Percentiles rank a stretch among this genome's conserved stretches.
Evolutionary conservation across 2,329 filamentous ascomycete genomes (phyloP).

Genomic region (Teratosphaeria pseudoeucalypti): DNA sequence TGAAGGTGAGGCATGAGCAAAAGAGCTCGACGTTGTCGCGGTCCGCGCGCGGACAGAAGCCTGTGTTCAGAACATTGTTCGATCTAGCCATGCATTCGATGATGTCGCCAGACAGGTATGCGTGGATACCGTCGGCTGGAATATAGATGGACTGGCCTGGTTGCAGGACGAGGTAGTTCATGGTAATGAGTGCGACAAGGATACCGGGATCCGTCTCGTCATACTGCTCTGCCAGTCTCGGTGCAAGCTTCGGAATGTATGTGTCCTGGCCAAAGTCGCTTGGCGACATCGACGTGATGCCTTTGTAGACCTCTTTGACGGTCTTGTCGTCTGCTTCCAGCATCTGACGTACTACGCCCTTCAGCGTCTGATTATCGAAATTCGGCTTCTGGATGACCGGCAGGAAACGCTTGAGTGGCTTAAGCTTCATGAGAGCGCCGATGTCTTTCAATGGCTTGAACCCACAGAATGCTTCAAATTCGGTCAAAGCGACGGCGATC

Average conservation of each 20-base stretch:
- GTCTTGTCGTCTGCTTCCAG: conserved; percentile 44
- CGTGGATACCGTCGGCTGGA: conserved; percentile 63
- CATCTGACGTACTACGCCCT: conserved; percentile 44
- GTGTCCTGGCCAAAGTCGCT: conserved; percentile 41
- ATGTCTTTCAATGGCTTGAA: conserved; percentile 59
- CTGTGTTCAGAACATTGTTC: conserved; percentile 54
- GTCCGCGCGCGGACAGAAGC: conserved; percentile 60
- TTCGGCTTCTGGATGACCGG: conserved; percentile 35
- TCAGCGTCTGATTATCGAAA: conserved; percentile 50
- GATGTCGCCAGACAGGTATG: conserved; percentile 62
- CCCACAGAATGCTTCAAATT: conserved; percentile 67
- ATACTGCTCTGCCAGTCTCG: conserved; percentile 56
- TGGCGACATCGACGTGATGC: conserved; percentile 40
- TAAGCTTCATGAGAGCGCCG: conserved; percentile 46
- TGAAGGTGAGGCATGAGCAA: conserved; percentile 52
- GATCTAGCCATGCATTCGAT: conserved; percentile 70
- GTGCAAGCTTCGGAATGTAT: conserved; percentile 56
- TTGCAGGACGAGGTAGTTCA: conserved; percentile 61
- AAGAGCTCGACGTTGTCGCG: conserved; percentile 57
- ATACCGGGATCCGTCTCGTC: conserved; percentile 53
- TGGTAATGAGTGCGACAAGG: conserved; percentile 58
- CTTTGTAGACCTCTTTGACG: conserved; percentile 44
- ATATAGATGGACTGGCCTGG: conserved; percentile 60
- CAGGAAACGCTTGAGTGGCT: conserved; percentile 45
- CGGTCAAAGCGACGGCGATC: conserved; percentile 60